Evolutionary conservation across 345 rosid species (phyloP).

Genomic region (Acer campestre): DNA sequence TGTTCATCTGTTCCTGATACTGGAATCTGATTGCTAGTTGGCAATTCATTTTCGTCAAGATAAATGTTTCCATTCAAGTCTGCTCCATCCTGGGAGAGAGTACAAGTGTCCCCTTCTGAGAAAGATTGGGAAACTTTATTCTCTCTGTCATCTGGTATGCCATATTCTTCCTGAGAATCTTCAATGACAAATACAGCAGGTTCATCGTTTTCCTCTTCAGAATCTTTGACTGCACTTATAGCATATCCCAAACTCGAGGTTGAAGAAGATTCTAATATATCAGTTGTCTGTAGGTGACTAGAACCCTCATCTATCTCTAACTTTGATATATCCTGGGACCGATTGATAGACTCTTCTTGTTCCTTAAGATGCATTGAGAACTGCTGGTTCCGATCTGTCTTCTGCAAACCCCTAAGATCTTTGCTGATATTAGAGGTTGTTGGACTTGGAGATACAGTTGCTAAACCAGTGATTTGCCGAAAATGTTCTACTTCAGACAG

Average conservation of each 20-base stretch:
- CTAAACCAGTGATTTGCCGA: slow-evolving; percentile 5
- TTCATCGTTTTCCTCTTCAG: slow-evolving; percentile 16
- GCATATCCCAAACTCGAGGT: slow-evolving; percentile 6
- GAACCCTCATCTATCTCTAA: slow-evolving; percentile 18
- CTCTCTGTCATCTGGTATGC: slow-evolving; percentile 10
- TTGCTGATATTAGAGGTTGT: too few relatives aligned
- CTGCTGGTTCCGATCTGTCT: slow-evolving; percentile 18
- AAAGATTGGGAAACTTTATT: background rate
- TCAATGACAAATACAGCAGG: slow-evolving; percentile 17
- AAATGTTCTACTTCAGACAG: slow-evolving; percentile 28
- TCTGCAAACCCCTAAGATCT: slow-evolving; percentile 7
- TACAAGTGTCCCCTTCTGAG: background rate
- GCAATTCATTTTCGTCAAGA: slow-evolving; percentile 7
- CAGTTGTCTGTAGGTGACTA: background rate
- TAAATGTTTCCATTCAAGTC: background rate
- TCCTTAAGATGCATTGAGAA: slow-evolving; percentile 26
- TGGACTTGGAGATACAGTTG: slow-evolving; percentile 6
- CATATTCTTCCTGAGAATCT: slow-evolving; percentile 29
- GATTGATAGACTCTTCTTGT: slow-evolving; percentile 29
- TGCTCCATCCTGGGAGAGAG: background rate
- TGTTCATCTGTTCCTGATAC: slow-evolving; percentile 11
- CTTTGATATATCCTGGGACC: slow-evolving; percentile 26
- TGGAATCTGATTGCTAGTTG: background rate
- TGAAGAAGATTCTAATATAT: slow-evolving; percentile 14
- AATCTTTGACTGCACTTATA: slow-evolving; percentile 33